Evolutionary conservation across 768 basidiomycete genomes (phyloP).

Genomic region (Gyrodon lividus): DNA sequence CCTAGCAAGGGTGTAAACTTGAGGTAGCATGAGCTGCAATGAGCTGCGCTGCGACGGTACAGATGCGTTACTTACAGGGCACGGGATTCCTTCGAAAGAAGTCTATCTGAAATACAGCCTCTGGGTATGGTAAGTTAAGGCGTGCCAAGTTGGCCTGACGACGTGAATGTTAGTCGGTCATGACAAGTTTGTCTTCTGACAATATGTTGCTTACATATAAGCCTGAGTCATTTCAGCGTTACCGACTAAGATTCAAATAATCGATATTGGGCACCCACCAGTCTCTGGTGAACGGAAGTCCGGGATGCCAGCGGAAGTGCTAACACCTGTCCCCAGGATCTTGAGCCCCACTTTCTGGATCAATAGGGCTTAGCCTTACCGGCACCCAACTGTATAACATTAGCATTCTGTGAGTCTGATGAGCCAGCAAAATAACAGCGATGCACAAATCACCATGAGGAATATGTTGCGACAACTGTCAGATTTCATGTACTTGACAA

Average conservation of each 20-base stretch:
- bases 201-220: conserved; percentile 28
- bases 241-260: background rate
- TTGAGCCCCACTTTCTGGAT: conserved; percentile 1
- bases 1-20: conserved; percentile 88
- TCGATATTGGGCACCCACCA: conserved; percentile 42
- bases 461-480: conserved; percentile 65
- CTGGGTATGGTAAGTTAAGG: conserved; percentile 84
- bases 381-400: conserved; percentile 56
- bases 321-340: conserved; percentile 49
- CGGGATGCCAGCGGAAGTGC: conserved; percentile 81
- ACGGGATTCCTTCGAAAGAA: conserved; percentile 81
- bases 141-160: conserved; percentile 71
- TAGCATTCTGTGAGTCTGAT: conserved; percentile 1
- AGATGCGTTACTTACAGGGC: conserved; percentile 55
- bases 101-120: conserved; percentile 91
- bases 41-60: background rate
- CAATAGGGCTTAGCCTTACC: conserved; percentile 39
- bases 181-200: background rate
- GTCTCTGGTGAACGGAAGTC: conserved; percentile 88
- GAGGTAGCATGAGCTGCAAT: background rate
- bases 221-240: conserved; percentile 4
- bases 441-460: conserved; percentile 57
- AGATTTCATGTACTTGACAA: conserved; percentile 71
- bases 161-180: background rate
- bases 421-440: background rate